These are phyloP conservation scores for Sordaria brevicollis DNA, from an alignment of 495 filamentous ascomycete genomes.

Conservation along the genomic window DNA sequence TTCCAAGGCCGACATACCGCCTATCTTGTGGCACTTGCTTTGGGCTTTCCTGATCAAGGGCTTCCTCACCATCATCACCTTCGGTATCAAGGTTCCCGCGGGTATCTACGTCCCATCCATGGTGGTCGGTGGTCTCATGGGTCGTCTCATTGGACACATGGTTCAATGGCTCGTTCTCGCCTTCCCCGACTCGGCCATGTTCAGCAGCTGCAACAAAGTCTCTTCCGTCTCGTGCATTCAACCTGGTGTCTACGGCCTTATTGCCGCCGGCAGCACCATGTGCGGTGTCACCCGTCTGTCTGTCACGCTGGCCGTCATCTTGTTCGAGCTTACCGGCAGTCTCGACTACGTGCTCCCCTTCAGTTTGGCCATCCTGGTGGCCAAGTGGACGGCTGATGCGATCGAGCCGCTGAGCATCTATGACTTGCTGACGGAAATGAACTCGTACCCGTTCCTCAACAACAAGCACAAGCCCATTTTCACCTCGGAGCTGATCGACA, in stretches of 20 bases:
- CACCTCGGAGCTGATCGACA: constrained; percentile 74
- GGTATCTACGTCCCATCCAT: constrained; percentile 98
- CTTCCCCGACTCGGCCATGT: constrained; percentile 61
- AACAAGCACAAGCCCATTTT: constrained; percentile 87
- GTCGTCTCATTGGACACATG: constrained; percentile 75
- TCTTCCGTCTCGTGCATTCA: constrained; percentile 76
- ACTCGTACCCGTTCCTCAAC: constrained; percentile 90
- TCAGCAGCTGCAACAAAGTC: constrained; percentile 58
- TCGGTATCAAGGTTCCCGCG: constrained; percentile 90
- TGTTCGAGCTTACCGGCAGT: constrained; percentile 92
- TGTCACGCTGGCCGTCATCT: constrained; percentile 87
- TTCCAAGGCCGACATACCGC: constrained; percentile 60
- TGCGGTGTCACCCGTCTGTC: constrained; percentile 92
- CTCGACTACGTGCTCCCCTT: constrained; percentile 93
- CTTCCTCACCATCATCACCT: constrained; percentile 75
- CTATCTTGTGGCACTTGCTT: constrained; percentile 56
- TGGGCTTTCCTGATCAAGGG: constrained; percentile 84
- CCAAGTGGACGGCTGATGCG: constrained; percentile 97
- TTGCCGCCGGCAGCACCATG: constrained; percentile 95
- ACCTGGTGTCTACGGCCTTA: constrained; percentile 89
- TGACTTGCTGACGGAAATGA: constrained; percentile 90
- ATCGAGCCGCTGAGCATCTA: constrained; percentile 94
- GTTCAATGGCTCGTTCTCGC: constrained; percentile 74
- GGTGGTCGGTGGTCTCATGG: constrained; percentile 92
- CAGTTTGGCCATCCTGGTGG: constrained; percentile 80